Conservation (phyloP, 345 rosid genomes). For the Lumnitzera racemosa region DNA sequence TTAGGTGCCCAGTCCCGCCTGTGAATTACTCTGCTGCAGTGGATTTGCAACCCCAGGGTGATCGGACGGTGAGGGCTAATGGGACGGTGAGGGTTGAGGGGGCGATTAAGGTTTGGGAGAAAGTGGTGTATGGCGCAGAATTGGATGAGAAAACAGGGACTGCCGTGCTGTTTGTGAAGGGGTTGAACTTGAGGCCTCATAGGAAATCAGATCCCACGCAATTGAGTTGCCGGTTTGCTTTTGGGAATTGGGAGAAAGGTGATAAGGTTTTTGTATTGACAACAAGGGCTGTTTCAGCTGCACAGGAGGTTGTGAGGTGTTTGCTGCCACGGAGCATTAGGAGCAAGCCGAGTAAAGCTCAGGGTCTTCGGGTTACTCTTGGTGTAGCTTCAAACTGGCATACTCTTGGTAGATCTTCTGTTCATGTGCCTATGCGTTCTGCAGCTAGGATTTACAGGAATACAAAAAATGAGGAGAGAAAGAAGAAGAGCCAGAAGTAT, state of each 20-base stretch:
- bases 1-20: constrained; percentile 67
- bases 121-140: constrained; percentile 64
- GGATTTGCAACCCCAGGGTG: constrained; percentile 41
- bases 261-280: constrained; percentile 28
- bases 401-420: constrained; percentile 8
- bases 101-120: constrained; percentile 58
- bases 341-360: constrained; percentile 38
- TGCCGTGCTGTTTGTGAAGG: constrained; percentile 75
- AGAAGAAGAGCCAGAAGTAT: constrained; percentile 27
- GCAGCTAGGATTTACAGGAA: constrained; percentile 44
- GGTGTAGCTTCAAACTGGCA: constrained; percentile 12
- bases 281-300: constrained; percentile 62
- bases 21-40: constrained; percentile 48
- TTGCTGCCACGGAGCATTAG: constrained; percentile 51
- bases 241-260: constrained; percentile 31
- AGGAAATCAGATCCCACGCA: constrained; percentile 50
- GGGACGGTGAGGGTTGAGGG: constrained; percentile 21
- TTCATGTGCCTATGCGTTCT: constrained; percentile 39
- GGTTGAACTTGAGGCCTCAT: constrained; percentile 83
- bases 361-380: constrained; percentile 46
- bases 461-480: constrained; percentile 10
- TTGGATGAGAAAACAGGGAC: constrained; percentile 42
- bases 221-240: constrained; percentile 65
- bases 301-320: constrained; percentile 94
- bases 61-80: constrained; percentile 10